Evolutionary conservation across 306 rosid species (phyloP).

Genomic region (Vachellia pachyceras): DNA sequence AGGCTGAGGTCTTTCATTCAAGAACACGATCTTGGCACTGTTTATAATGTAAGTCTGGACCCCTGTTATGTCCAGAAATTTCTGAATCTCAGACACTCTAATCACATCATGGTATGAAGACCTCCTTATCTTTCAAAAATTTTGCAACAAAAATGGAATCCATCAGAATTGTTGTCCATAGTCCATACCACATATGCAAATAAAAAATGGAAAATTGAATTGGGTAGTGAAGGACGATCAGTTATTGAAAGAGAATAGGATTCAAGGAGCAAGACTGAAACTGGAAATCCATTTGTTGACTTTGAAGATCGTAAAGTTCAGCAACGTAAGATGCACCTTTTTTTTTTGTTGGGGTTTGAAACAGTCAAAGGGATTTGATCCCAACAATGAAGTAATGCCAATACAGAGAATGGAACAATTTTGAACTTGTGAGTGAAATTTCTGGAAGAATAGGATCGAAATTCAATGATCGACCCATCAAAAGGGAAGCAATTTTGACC

Average conservation of each 20-base stretch:
- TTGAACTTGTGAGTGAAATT: conserved; percentile 1
- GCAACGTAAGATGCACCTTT: not conserved
- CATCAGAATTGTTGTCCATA: conserved; percentile 24
- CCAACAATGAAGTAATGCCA: conserved; percentile 37
- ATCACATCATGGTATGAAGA: conserved; percentile 84
- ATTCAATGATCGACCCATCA: conserved; percentile 17
- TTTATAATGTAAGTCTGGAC: conserved; percentile 69
- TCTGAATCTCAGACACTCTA: conserved; percentile 72
- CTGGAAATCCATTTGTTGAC: conserved; percentile 51
- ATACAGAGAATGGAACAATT: conserved; percentile 11
- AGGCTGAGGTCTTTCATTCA: conserved; percentile 76
- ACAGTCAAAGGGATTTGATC: conserved; percentile 35
- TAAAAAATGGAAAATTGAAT: conserved; percentile 32
- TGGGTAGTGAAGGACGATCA: conserved; percentile 16
- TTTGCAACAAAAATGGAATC: not conserved
- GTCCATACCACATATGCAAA: not conserved
- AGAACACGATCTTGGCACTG: conserved; percentile 75
- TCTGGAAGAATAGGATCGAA: conserved; percentile 24
- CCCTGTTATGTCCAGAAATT: conserved; percentile 64
- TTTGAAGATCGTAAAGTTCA: conserved; percentile 32
- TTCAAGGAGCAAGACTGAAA: conserved; percentile 27
- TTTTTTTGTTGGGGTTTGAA: conserved; percentile 3
- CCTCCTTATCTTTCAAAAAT: conserved; percentile 63
- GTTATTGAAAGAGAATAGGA: conserved; percentile 26
- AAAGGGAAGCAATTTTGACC: not conserved